Percentiles rank a stretch among this genome's conserved stretches.
These are phyloP conservation scores for Peltaster fructicola DNA, from an alignment of 2,329 filamentous ascomycete genomes.

Conservation along the genomic window DNA sequence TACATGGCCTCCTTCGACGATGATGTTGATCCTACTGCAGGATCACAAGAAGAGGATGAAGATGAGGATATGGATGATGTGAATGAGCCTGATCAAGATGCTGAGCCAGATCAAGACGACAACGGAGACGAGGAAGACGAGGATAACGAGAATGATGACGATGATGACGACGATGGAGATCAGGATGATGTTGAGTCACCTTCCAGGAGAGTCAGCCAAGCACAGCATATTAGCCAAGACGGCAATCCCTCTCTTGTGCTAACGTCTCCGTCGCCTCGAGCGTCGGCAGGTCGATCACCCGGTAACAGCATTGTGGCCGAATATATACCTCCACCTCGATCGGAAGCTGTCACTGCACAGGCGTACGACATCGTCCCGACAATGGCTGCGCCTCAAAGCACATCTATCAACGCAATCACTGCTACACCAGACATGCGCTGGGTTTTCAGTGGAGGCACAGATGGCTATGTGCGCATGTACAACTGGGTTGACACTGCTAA, in stretches of 20 bases:
- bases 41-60: constrained; percentile 26
- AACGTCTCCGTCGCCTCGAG: constrained; percentile 29
- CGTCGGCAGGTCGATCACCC: constrained; percentile 16
- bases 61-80: constrained; percentile 28
- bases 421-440: constrained; percentile 88
- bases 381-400: constrained; percentile 88
- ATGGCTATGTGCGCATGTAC: constrained; percentile 93
- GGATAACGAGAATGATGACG: constrained; percentile 23
- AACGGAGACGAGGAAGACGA: constrained; percentile 19
- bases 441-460: constrained; percentile 84
- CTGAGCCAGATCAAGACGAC: constrained; percentile 20
- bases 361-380: constrained; percentile 93
- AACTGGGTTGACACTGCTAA: constrained; percentile 93
- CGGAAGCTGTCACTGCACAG: constrained; percentile 60
- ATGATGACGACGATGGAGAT: constrained; percentile 23
- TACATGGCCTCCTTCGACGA: constrained; percentile 29
- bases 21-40: constrained; percentile 21
- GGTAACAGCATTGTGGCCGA: constrained; percentile 11
- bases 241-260: constrained; percentile 30
- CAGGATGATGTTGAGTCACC: constrained; percentile 29
- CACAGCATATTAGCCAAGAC: constrained; percentile 2
- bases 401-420: constrained; percentile 82
- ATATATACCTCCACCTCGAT: constrained; percentile 34
- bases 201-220: constrained; percentile 17
- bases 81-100: constrained; percentile 21